phyloP scores from a whole-genome alignment of 345 rosid genomes.

The Citropsis articulata region DNA sequence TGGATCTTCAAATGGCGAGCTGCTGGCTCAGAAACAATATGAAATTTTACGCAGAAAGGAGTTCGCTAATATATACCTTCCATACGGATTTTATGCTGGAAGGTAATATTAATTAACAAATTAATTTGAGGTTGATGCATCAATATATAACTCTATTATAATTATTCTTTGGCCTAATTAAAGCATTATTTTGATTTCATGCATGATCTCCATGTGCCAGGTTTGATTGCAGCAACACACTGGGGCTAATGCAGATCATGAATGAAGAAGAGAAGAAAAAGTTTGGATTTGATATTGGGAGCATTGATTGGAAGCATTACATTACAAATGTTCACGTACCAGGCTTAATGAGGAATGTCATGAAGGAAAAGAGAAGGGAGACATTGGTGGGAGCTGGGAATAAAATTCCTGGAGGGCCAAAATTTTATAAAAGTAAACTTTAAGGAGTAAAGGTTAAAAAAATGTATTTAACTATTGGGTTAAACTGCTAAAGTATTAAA shows the following conservation, averaged over 20 bases:
- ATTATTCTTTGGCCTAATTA: too few relatives aligned
- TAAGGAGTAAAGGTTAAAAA: too few relatives aligned
- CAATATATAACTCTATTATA: too few relatives aligned
- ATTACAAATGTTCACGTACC: constrained; percentile 65
- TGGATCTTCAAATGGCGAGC: constrained; percentile 43
- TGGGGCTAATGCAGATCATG: constrained; percentile 69
- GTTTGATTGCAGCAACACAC: constrained; percentile 81
- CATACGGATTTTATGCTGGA: constrained; percentile 85
- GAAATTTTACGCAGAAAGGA: constrained; percentile 36
- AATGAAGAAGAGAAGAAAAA: constrained; percentile 64
- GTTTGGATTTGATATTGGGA: constrained; percentile 67
- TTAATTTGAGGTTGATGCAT: too few relatives aligned
- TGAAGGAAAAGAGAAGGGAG: constrained; percentile 31
- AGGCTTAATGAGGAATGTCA: constrained; percentile 62
- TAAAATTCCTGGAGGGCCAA: too few relatives aligned
- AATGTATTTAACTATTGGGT: too few relatives aligned
- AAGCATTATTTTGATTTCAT: neutral
- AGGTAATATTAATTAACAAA: constrained; percentile 34
- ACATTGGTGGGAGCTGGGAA: too few relatives aligned
- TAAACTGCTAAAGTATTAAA: too few relatives aligned
- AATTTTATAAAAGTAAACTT: too few relatives aligned
- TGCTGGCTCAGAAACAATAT: constrained; percentile 36
- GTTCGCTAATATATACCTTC: constrained; percentile 73
- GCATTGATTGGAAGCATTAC: constrained; percentile 76
- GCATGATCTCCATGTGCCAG: constrained; percentile 23